These are phyloP conservation scores for Septoria petroselini DNA, from an alignment of 2,329 filamentous ascomycete species.

Conservation along the genomic window DNA sequence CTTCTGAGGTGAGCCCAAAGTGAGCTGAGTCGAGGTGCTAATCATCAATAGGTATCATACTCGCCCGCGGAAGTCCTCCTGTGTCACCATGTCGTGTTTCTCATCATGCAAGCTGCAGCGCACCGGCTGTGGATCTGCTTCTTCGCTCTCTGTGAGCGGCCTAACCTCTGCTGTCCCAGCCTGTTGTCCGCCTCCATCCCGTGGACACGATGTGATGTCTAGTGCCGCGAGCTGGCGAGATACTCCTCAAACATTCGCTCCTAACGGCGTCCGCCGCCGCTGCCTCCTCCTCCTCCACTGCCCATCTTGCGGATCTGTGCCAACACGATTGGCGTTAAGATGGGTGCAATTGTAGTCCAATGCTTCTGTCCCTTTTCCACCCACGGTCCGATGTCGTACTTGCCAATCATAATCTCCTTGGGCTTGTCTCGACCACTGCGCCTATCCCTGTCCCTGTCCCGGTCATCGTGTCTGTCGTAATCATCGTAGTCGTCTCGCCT, in stretches of 20 bases:
- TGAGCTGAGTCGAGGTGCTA: background rate
- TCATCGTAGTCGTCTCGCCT: slow-evolving; percentile 29
- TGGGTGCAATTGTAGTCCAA: slow-evolving; percentile 34
- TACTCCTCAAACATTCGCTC: slow-evolving; percentile 8
- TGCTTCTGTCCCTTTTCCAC: slow-evolving; percentile 38
- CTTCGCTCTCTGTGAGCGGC: background rate
- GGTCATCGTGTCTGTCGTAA: slow-evolving; percentile 25
- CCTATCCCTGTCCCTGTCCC: slow-evolving; percentile 26
- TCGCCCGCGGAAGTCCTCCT: slow-evolving; percentile 1
- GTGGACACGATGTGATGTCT: too few relatives aligned
- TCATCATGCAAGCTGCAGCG: background rate
- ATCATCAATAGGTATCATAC: slow-evolving; percentile 1
- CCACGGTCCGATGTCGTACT: slow-evolving; percentile 36
- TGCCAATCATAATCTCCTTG: slow-evolving; percentile 35
- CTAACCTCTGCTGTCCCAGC: background rate
- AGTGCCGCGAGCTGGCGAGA: background rate
- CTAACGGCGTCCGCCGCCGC: slow-evolving; percentile 9
- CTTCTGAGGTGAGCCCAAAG: background rate
- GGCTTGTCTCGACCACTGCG: slow-evolving; percentile 21
- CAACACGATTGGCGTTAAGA: slow-evolving; percentile 35
- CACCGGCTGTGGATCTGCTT: background rate
- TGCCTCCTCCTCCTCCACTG: slow-evolving; percentile 6
- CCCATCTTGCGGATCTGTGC: slow-evolving; percentile 27
- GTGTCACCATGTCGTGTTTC: background rate
- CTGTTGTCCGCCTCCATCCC: too few relatives aligned